Evolutionary conservation across 2,329 filamentous ascomycete genomes (phyloP).

Genomic region (Aspergillus ruber): DNA sequence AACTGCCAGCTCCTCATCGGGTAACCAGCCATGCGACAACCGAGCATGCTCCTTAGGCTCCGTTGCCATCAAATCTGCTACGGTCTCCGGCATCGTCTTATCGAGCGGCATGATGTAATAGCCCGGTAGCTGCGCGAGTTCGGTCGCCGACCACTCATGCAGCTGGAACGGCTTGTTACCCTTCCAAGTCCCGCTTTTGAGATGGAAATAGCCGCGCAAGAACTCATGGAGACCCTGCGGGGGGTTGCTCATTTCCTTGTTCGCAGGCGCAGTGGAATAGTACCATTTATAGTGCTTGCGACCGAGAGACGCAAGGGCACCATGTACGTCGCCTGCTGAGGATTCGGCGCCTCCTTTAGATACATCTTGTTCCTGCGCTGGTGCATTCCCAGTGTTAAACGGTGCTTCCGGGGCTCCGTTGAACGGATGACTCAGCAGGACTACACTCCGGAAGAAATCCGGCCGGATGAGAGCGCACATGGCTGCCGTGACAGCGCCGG

Average conservation of each 20-base stretch:
- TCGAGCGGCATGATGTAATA: conserved; percentile 62
- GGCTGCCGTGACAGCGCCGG: conserved; percentile 56
- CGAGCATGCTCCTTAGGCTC: conserved; percentile 40
- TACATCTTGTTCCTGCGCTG: neutral
- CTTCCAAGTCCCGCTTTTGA: conserved; percentile 59
- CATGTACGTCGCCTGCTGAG: conserved; percentile 46
- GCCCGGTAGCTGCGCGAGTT: conserved; percentile 55
- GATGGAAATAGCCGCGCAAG: conserved; percentile 60
- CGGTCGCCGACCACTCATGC: conserved; percentile 49
- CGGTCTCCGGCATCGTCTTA: conserved; percentile 53
- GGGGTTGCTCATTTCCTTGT: conserved; percentile 29
- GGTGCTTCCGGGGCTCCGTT: conserved; percentile 47
- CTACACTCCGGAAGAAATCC: conserved; percentile 57
- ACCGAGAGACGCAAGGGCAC: conserved; percentile 47
- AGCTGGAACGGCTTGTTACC: conserved; percentile 51
- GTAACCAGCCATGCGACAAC: conserved; percentile 46
- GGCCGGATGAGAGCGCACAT: conserved; percentile 57
- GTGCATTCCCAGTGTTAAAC: conserved; percentile 39
- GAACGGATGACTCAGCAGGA: conserved; percentile 62
- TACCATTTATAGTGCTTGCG: conserved; percentile 67
- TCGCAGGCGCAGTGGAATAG: conserved; percentile 33
- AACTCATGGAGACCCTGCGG: conserved; percentile 53
- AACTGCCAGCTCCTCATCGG: conserved; percentile 51
- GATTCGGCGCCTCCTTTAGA: neutral
- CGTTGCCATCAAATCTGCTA: conserved; percentile 49